Base-by-base conservation (phyloP, 202 grass and related monocot genomes). In the Setaria italica region DNA sequence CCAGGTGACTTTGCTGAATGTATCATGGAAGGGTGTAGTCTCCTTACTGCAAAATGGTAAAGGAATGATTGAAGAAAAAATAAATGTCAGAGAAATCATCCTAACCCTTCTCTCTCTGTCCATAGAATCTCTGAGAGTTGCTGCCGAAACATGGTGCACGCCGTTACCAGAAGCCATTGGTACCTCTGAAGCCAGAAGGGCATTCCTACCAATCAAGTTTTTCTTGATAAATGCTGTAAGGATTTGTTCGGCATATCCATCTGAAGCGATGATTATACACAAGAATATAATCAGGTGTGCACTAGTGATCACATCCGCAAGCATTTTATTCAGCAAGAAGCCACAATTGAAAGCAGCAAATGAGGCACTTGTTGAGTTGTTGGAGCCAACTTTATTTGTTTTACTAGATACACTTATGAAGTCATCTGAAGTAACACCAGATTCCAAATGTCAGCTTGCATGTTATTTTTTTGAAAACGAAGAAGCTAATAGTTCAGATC, bases 131-230 rank as follows among this genome's bases (percentile, higher is more conserved):
- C 54, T 98, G 77, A 92, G 85, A 87, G 84, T 81, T 87, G 84
- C 89, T 70, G 62, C 86, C 30, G 83, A 95, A 81, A 78, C 67
- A 88, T 94, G 90, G 93, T 82, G 66, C 49, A 19, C 29, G 13
- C 50, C 72, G 3, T 77, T 82, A 79, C 55, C 80, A 72, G 82
- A 83, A 79, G 43, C 72, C 77, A 56, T 90, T 45, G 84, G 85
- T 82, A 77, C 48, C 39, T 51, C 93, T 89, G 96, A 94, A 83
- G 93, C 93, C 67, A 98, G 88, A 94, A 94, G 96, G 80, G 79
- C 91, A 68, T 91, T 95, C 80, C 86, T 98, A 84, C 96, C 93
- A 73, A 98, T 98, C 79, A 98, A 94, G 60, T 95, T 95, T 91
- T 98, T 92, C 90, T 73, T 98, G 70, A 95, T 95, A 76, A 98